Percentiles rank a stretch among this genome's conserved stretches.
Conservation (phyloP, 2,329 filamentous ascomycete species). For the Cryphonectria japonica region DNA sequence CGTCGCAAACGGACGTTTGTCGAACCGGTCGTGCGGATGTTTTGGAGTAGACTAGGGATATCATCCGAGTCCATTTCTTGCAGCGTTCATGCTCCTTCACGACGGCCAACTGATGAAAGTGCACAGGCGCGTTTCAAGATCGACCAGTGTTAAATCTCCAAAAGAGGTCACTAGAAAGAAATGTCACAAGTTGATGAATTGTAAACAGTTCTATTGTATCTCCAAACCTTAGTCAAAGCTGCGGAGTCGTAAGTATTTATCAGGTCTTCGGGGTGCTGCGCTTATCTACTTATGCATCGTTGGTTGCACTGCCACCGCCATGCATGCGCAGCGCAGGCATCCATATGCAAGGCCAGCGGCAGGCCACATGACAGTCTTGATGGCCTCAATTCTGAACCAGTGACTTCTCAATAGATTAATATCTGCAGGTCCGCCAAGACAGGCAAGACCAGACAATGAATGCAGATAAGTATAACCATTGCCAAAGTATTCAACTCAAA, state of each 20-base stretch:
- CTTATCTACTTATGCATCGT: neutral
- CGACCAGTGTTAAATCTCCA: neutral
- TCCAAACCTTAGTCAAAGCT: neutral
- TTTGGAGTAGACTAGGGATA: neutral
- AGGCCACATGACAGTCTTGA: neutral
- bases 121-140: neutral
- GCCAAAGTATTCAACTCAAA: constrained; percentile 26
- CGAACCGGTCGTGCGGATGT: neutral
- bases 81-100: neutral
- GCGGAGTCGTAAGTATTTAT: neutral
- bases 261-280: neutral
- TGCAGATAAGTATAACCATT: neutral
- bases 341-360: neutral
- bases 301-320: constrained; percentile 1
- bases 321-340: neutral
- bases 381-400: neutral
- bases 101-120: neutral
- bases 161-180: neutral
- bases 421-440: neutral
- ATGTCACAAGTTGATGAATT: neutral
- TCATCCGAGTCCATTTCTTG: constrained; percentile 19
- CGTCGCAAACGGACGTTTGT: neutral
- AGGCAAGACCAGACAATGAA: neutral
- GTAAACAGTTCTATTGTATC: neutral
- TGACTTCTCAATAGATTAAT: neutral